Conservation (phyloP, 805 yeast genomes). For the Candida tammaniensis region DNA sequence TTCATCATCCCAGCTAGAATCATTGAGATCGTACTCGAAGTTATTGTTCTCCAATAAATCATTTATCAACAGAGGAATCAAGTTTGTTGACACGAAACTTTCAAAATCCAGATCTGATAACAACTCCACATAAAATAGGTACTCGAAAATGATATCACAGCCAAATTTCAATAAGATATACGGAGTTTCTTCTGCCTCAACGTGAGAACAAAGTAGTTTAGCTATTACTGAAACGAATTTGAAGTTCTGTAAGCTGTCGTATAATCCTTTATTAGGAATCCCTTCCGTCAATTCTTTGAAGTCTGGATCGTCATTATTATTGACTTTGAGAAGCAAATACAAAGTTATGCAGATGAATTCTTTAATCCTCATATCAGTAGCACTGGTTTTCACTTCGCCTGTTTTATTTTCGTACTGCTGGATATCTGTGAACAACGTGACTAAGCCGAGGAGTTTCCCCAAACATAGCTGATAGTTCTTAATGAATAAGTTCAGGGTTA, state of each 20-base stretch:
- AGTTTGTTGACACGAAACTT: constrained; percentile 22
- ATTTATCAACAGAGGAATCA: constrained; percentile 28
- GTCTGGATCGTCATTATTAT: constrained; percentile 18
- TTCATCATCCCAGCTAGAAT: constrained; percentile 45
- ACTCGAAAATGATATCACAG: constrained; percentile 42
- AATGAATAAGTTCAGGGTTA: constrained; percentile 36
- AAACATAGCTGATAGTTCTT: constrained; percentile 35
- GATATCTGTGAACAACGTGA: constrained; percentile 24
- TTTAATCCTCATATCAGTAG: constrained; percentile 18
- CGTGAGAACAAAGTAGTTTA: constrained; percentile 27
- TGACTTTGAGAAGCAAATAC: constrained; percentile 31
- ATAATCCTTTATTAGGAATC: constrained; percentile 17
- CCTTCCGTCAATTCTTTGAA: constrained; percentile 12
- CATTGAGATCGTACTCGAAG: constrained; percentile 29
- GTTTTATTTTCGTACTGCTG: constrained; percentile 4
- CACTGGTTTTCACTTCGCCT: constrained; percentile 1
- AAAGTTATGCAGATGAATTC: constrained; percentile 35
- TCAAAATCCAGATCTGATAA: constrained; percentile 34
- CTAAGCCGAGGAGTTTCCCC: constrained; percentile 35
- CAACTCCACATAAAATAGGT: constrained; percentile 33
- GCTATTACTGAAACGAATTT: constrained; percentile 28
- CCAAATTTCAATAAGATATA: constrained; percentile 35
- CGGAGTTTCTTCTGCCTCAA: constrained; percentile 19
- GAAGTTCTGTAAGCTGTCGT: constrained; percentile 19
- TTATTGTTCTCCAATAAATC: constrained; percentile 33